Conservation (phyloP, 257 asterid species). For the Anisodus acutangulus region DNA sequence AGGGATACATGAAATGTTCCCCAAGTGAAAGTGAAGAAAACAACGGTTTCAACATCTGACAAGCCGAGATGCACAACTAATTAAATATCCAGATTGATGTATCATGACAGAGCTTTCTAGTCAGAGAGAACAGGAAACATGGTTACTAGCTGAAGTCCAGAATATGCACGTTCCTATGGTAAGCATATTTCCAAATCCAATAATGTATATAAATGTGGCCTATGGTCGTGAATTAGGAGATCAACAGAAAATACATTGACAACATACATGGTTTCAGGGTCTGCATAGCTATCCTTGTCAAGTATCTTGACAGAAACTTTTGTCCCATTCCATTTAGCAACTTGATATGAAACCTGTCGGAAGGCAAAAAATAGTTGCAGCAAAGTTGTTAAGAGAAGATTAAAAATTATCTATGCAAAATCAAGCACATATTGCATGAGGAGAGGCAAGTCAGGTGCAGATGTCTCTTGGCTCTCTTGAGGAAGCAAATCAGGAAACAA, state of each 20-base stretch:
- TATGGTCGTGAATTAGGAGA: background rate
- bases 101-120: background rate
- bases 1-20: background rate
- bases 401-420: background rate
- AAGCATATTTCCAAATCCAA: background rate
- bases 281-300: constrained; percentile 79
- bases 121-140: background rate
- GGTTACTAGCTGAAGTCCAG: constrained; percentile 6
- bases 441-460: background rate
- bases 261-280: constrained; percentile 76
- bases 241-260: background rate
- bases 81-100: background rate
- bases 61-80: background rate
- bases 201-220: background rate
- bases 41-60: background rate
- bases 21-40: constrained; percentile 18
- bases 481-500: constrained; percentile 14
- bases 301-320: constrained; percentile 97
- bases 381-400: constrained; percentile 3
- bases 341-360: constrained; percentile 91
- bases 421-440: background rate
- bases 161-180: background rate
- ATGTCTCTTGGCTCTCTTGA: background rate
- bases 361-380: constrained; percentile 21
- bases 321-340: constrained; percentile 98